phyloP scores from a whole-genome alignment of 2,329 filamentous ascomycete species.

The Botrytis hyacinthi region DNA sequence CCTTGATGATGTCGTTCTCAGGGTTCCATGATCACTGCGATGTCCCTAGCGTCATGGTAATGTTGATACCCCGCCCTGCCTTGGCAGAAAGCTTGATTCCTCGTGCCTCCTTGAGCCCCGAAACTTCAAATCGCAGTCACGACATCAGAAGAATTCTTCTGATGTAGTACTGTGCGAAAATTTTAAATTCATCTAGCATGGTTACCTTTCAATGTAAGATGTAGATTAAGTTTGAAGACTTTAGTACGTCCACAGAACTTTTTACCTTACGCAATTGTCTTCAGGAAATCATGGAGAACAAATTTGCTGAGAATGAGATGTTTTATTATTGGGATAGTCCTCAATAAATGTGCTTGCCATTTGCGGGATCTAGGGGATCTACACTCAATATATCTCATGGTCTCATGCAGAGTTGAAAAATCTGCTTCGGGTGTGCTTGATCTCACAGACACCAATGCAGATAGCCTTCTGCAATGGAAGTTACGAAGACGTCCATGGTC shows the following conservation, averaged over 20 bases:
- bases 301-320: not conserved
- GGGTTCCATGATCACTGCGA: not conserved
- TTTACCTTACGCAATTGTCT: not conserved
- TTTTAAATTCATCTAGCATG: not conserved
- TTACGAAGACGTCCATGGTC: not conserved
- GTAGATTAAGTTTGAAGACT: not conserved
- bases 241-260: not conserved
- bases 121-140: not conserved
- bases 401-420: not conserved
- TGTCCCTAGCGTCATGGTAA: not conserved
- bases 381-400: not conserved
- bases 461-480: not conserved
- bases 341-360: not conserved
- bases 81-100: slow-evolving; percentile 4
- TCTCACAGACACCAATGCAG: not conserved
- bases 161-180: not conserved
- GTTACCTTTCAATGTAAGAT: not conserved
- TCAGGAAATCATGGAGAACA: not conserved
- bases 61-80: not conserved
- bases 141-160: not conserved
- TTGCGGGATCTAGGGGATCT: not conserved
- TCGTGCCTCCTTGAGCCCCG: not conserved
- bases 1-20: not conserved
- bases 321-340: not conserved
- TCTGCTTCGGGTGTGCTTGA: not conserved